Evolutionary conservation across 768 basidiomycete genomes (phyloP).

Genomic region (Leccinum ochraceum): DNA sequence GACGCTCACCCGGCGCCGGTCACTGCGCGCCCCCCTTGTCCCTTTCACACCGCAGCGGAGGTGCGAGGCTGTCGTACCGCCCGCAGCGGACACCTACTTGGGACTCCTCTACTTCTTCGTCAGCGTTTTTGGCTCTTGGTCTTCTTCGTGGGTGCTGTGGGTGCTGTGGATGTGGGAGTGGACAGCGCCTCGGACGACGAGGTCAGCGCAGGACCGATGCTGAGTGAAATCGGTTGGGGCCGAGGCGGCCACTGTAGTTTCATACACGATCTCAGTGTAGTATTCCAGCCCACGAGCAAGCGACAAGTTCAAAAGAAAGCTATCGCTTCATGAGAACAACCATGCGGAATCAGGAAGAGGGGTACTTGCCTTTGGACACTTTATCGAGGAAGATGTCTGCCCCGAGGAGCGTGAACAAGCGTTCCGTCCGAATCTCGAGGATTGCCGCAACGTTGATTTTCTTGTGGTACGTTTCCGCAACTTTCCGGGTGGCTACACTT

Average conservation of each 20-base stretch:
- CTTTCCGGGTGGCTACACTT: no score
- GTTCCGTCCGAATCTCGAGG: no score
- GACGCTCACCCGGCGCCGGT: slow-evolving; percentile 91
- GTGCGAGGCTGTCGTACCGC: slow-evolving; percentile 50
- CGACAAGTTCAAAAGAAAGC: slow-evolving; percentile 94
- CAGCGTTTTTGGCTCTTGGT: slow-evolving; percentile 43
- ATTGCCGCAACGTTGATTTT: no score
- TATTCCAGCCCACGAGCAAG: slow-evolving; percentile 75
- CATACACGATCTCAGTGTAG: slow-evolving; percentile 98
- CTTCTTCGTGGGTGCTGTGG: slow-evolving; percentile 36
- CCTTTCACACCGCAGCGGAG: slow-evolving; percentile 71
- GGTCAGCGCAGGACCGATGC: slow-evolving; percentile 43
- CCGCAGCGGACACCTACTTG: slow-evolving; percentile 89
- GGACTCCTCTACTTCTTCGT: slow-evolving; percentile 89
- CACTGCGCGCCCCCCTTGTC: slow-evolving; percentile 62
- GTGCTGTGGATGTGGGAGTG: slow-evolving; percentile 2
- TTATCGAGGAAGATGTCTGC: slow-evolving; percentile 79
- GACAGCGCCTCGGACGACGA: slow-evolving; percentile 26
- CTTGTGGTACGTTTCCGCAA: no score
- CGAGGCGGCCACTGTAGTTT: slow-evolving; percentile 90
- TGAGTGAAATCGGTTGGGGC: slow-evolving; percentile 80
- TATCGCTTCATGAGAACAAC: slow-evolving; percentile 28
- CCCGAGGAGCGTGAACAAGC: slow-evolving; percentile 37
- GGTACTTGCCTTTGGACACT: slow-evolving; percentile 40
- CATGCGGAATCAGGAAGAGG: background rate